These are phyloP conservation scores for Tolypocladium tundrense DNA, from an alignment of 2,329 filamentous ascomycete genomes.

Conservation along the genomic window DNA sequence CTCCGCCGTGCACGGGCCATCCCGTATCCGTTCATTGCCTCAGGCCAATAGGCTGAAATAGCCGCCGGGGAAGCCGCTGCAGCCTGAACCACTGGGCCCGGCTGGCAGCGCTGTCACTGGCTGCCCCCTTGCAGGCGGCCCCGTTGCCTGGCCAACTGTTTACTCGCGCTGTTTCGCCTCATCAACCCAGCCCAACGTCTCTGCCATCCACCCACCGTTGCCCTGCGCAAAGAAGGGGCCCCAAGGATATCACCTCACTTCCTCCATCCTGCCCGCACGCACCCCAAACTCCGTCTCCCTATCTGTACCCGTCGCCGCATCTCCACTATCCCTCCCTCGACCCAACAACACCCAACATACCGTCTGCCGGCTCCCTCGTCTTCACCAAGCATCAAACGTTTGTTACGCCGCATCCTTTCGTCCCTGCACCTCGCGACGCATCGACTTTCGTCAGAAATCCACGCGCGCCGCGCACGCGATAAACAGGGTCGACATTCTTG, in stretches of 20 bases:
- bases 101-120: not conserved
- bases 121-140: not conserved
- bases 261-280: not conserved
- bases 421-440: not conserved
- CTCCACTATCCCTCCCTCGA: not conserved
- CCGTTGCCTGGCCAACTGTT: conserved; percentile 26
- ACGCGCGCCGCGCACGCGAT: not conserved
- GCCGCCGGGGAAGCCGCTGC: too few species aligned
- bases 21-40: not conserved
- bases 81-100: too few species aligned
- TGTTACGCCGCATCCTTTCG: not conserved
- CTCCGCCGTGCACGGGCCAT: not conserved
- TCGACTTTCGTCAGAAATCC: not conserved
- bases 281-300: not conserved
- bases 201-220: not conserved
- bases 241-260: not conserved
- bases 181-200: not conserved
- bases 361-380: not conserved
- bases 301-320: not conserved
- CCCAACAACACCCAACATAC: not conserved
- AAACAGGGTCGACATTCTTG: conserved; percentile 5
- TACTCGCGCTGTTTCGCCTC: conserved; percentile 12
- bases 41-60: not conserved
- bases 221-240: conserved; percentile 3
- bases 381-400: not conserved